Evolutionary conservation across 1,284 basidiomycete genomes (phyloP).

Genomic region (Neolentinus lepideus): DNA sequence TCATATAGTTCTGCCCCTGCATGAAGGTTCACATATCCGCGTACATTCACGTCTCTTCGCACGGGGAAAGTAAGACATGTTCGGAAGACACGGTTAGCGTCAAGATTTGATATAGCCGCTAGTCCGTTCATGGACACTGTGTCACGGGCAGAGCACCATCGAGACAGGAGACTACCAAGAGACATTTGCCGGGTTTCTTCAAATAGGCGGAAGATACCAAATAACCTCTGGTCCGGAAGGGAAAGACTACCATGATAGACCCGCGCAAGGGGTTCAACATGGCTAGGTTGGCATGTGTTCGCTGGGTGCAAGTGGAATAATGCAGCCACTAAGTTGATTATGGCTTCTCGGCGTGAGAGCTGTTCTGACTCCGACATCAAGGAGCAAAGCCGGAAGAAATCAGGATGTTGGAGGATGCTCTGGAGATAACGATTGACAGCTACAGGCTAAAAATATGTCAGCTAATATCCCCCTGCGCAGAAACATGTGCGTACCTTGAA

Average conservation of each 20-base stretch:
- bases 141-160: slow-evolving; percentile 51
- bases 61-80: slow-evolving; percentile 72
- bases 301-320: slow-evolving; percentile 72
- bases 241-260: slow-evolving; percentile 73
- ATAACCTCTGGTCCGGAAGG: slow-evolving; percentile 53
- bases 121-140: slow-evolving; percentile 38
- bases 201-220: slow-evolving; percentile 74
- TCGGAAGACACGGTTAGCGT: slow-evolving; percentile 61
- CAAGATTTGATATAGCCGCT: slow-evolving; percentile 66
- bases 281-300: slow-evolving; percentile 78
- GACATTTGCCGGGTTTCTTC: slow-evolving; percentile 69
- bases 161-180: slow-evolving; percentile 47
- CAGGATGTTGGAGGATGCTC: slow-evolving; percentile 51
- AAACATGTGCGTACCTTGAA: slow-evolving; percentile 48
- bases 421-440: slow-evolving; percentile 60
- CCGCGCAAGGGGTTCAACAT: slow-evolving; percentile 67
- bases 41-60: slow-evolving; percentile 39
- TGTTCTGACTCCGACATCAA: neutral
- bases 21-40: slow-evolving; percentile 15
- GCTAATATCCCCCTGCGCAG: neutral
- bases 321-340: slow-evolving; percentile 49
- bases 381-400: slow-evolving; percentile 42
- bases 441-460: slow-evolving; percentile 35
- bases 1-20: slow-evolving; percentile 56
- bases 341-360: slow-evolving; percentile 28